Evolutionary conservation across 805 yeast genomes (phyloP).

Genomic region (Zygoascus ofunaensis): DNA sequence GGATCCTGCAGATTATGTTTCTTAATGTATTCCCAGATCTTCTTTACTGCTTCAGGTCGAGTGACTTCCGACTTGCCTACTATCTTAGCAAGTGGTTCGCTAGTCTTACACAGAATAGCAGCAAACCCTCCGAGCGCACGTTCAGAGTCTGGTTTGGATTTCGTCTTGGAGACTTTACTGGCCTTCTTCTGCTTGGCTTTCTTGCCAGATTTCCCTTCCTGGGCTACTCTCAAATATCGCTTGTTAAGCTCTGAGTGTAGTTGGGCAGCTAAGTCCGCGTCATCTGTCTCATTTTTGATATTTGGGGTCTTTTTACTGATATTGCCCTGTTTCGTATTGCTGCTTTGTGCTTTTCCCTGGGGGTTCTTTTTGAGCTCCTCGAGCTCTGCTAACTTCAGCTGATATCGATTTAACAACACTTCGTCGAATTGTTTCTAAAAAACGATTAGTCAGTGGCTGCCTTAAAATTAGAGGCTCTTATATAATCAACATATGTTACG

Average conservation of each 20-base stretch:
- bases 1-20: constrained; percentile 57
- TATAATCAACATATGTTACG: too few species aligned
- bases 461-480: too few species aligned
- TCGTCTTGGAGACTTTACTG: neutral
- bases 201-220: constrained; percentile 10
- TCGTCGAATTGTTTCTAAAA: neutral
- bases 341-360: neutral
- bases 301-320: neutral
- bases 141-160: neutral
- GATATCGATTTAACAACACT: neutral
- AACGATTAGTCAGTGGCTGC: too few species aligned
- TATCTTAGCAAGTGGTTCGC: constrained; percentile 34
- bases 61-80: constrained; percentile 41
- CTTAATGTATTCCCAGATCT: constrained; percentile 63
- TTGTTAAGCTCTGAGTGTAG: constrained; percentile 31
- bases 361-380: too few species aligned
- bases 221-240: constrained; percentile 10
- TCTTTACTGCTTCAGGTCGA: constrained; percentile 62
- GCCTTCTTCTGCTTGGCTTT: constrained; percentile 6
- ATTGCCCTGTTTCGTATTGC: neutral
- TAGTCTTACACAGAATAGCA: neutral
- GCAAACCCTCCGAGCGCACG: neutral
- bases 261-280: constrained; percentile 43
- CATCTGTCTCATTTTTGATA: constrained; percentile 19
- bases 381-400: neutral